Base-by-base conservation (phyloP, 768 basidiomycete genomes). In the Lanmaoa pseudosensibilis region DNA sequence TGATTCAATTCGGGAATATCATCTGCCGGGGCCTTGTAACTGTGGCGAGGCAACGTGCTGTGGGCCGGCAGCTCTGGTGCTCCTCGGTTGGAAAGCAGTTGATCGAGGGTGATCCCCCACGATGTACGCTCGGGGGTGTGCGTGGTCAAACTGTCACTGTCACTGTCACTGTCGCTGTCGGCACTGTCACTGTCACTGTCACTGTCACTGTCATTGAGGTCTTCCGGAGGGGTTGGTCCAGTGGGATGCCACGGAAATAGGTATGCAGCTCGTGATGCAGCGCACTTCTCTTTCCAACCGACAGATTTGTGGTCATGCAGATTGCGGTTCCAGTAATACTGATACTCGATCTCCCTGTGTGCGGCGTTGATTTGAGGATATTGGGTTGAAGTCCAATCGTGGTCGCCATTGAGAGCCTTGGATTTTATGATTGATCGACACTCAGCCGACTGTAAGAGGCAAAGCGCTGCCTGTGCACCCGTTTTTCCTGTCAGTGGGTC, bases 401-500 rank as follows among this genome's bases (percentile, higher is more conserved):
- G n/a, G n/a, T n/a, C n/a, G n/a, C n/a, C 10, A 13, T 43, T 13
- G 4, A 21, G 21, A 15, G 41, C 9, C 46, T 59, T 59, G 13
- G 76, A 63, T 32, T 54, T 59, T 65, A 75, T 71, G 51, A 79
- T 78, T 3, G 80, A 78, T 36, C 61, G 66, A 36, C 65, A 73
- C 40, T 8, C 7, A 16, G 23, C 43, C 8, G 43, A 44, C 9
- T 25, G 43, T 16, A 44, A 16, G 79, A 73, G 68, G 38, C 58
- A 54, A 21, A 80, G 62, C 0, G 78, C 78, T 54, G 78, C 71
- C 46, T 77, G 71, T 3, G 71, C 69, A 11, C 80, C 80, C 0
- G 75, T 78, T 16, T 73, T 72, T 2, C 57, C 57, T 0, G 75
- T 77, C 40, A 82, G 64, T 0, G 78, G 77, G 59, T 82, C 80